phyloP scores from a whole-genome alignment of 805 yeast genomes.

The Candida yuanshanica region DNA sequence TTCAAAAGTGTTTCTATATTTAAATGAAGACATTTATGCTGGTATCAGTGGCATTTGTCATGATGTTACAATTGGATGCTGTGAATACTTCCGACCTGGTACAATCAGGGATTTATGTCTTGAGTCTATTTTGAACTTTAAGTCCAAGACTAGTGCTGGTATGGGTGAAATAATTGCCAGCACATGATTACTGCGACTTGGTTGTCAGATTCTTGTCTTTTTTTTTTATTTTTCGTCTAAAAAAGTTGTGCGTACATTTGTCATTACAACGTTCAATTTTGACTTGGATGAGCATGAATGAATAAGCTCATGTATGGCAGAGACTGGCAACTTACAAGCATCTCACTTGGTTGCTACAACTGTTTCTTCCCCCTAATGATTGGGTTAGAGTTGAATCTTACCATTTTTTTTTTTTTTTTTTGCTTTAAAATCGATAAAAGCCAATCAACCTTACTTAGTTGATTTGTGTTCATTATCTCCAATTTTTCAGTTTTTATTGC shows the following conservation, averaged over 20 bases:
- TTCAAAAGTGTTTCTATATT: constrained; percentile 80
- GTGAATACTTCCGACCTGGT: constrained; percentile 87
- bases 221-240: constrained; percentile 82
- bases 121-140: constrained; percentile 79
- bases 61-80: constrained; percentile 85
- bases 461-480: constrained; percentile 71
- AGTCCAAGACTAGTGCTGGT: constrained; percentile 87
- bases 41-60: constrained; percentile 80
- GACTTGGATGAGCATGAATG: constrained; percentile 62
- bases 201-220: constrained; percentile 79
- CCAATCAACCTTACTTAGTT: constrained; percentile 60
- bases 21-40: constrained; percentile 85
- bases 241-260: constrained; percentile 70
- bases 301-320: constrained; percentile 69
- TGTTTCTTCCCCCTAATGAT: constrained; percentile 65
- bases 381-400: constrained; percentile 77
- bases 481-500: constrained; percentile 76
- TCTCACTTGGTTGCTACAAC: constrained; percentile 64
- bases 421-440: constrained; percentile 74
- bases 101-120: constrained; percentile 87
- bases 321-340: constrained; percentile 62
- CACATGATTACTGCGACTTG: constrained; percentile 76
- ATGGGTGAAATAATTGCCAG: constrained; percentile 88
- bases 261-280: constrained; percentile 70
- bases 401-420: constrained; percentile 80